Base-by-base conservation (phyloP, 495 filamentous ascomycete species). In the Hypoxylon lenormandii region DNA sequence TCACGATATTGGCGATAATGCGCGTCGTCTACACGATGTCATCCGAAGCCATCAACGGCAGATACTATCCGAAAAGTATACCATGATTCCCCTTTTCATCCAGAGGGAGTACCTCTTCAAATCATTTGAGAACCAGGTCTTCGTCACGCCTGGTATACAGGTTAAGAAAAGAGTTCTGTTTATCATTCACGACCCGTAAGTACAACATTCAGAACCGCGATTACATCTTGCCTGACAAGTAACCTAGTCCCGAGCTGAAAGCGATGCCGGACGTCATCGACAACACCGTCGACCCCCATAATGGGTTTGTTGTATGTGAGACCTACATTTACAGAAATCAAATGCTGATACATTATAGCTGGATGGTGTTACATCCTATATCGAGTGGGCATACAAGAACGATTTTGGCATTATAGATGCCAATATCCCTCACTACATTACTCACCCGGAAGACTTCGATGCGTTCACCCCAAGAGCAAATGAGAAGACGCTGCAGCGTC, bases 51-150 rank as follows among this genome's bases (percentile, higher is more conserved):
- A 89, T 61, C 92, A 97, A 73, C 80, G 86, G 8, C 87, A 88
- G 64, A 76, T 86, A 13, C 76, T 97, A 5, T 87, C 84, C 36
- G 86, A 91, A 18, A 87, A 87, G 49, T 86, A 90, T 69, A 85
- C 86, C 36, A 93, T 98, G 87, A 83, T 88, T 0, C 86, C 87
- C 7, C 80, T 98, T 2, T 86, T 85, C 64, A 89, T 98, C 15
- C 88, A 89, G 65, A 85, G 90, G 3, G 86, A 89, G 16, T 76
- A 79, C 2, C 84, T 96, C 3, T 90, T 88, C 30, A 87, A 86
- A 64, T 91, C 92, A 1, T 97, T 96, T 69, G 87, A 92, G 70
- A 90, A 97, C 66, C 92, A 97, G 72, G 91, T 98, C 11, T 78
- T 98, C 33, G 91, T 90, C n/a, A 97, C 93, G 78, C 77, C 75